Conservation (phyloP, 2,329 filamentous ascomycete species). For the Pseudohalonectria lignicola region DNA sequence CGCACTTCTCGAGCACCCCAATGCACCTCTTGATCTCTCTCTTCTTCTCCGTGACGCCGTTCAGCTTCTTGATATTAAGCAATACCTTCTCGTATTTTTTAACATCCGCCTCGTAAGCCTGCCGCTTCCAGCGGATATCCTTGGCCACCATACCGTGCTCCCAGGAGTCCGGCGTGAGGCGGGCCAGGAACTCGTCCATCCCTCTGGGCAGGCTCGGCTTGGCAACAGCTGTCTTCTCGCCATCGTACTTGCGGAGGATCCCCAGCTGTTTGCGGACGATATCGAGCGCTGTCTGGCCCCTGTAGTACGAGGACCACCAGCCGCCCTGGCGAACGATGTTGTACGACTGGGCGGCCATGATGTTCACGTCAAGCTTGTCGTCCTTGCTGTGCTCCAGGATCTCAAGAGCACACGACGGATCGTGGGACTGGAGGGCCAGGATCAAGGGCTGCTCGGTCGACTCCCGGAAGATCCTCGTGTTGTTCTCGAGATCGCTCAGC, state of each 20-base stretch:
- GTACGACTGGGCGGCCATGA: slow-evolving; percentile 31
- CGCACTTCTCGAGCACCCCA: slow-evolving; percentile 40
- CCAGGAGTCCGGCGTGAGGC: slow-evolving; percentile 45
- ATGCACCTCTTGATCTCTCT: slow-evolving; percentile 40
- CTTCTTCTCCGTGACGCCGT: slow-evolving; percentile 38
- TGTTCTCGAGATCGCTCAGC: slow-evolving; percentile 31
- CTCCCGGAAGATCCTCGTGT: slow-evolving; percentile 34
- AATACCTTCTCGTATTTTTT: slow-evolving; percentile 23
- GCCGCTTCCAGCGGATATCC: slow-evolving; percentile 22
- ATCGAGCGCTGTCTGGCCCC: slow-evolving; percentile 46
- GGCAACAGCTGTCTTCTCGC: slow-evolving; percentile 13
- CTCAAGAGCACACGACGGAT: slow-evolving; percentile 36
- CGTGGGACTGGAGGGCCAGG: slow-evolving; percentile 40
- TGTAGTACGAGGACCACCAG: slow-evolving; percentile 19
- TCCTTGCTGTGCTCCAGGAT: slow-evolving; percentile 56
- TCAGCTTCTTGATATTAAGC: slow-evolving; percentile 15
- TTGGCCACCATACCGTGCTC: slow-evolving; percentile 38
- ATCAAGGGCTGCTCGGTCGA: slow-evolving; percentile 55
- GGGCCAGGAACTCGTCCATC: slow-evolving; percentile 41
- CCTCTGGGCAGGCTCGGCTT: slow-evolving; percentile 18
- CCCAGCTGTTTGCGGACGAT: slow-evolving; percentile 40
- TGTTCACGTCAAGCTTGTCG: too few relatives aligned
- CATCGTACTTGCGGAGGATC: slow-evolving; percentile 33
- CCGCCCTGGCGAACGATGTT: slow-evolving; percentile 21
- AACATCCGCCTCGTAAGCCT: slow-evolving; percentile 19